A percentile compares a stretch with the other conserved stretches of the same genome.
phyloP scores from a whole-genome alignment of 2,329 filamentous ascomycete species.

The Clonostachys chloroleuca region DNA sequence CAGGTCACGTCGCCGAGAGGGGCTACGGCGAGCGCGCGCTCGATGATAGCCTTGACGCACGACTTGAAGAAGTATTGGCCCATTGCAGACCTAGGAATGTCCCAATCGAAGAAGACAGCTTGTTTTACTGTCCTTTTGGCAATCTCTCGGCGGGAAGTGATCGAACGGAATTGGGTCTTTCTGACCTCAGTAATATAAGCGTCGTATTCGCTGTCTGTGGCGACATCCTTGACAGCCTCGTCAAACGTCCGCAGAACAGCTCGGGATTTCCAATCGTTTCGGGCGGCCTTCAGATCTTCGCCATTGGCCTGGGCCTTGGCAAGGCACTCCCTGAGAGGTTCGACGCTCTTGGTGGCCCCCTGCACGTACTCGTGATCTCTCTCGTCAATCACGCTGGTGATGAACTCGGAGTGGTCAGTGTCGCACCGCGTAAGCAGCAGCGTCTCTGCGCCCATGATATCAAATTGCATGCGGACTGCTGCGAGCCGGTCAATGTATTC shows the following conservation, averaged over 20 bases:
- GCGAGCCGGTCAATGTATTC: constrained; percentile 28
- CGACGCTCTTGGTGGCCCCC: constrained; percentile 24
- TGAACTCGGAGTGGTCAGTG: constrained; percentile 28
- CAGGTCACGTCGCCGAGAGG: constrained; percentile 29
- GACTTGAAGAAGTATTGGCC: constrained; percentile 27
- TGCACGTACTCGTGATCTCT: constrained; percentile 31
- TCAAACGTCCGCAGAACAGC: constrained; percentile 24
- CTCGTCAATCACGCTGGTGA: constrained; percentile 25
- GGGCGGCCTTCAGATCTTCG: constrained; percentile 14
- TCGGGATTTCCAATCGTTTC: constrained; percentile 21
- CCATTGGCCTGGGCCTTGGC: constrained; percentile 11
- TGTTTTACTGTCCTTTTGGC: constrained; percentile 13
- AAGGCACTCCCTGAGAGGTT: constrained; percentile 3
- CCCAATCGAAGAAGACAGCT: constrained; percentile 24
- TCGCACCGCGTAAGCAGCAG: constrained; percentile 30
- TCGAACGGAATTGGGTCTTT: too few species aligned
- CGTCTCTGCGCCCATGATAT: constrained; percentile 32
- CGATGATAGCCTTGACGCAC: constrained; percentile 19
- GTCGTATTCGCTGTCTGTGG: constrained; percentile 15
- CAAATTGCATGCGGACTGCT: constrained; percentile 28
- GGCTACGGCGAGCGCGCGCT: constrained; percentile 23
- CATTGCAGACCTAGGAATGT: constrained; percentile 21
- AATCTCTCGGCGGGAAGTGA: constrained; percentile 1
- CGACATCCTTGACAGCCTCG: constrained; percentile 21
- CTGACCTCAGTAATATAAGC: constrained; percentile 8